phyloP scores from a whole-genome alignment of 1,284 basidiomycete species.

The Puccinia triticina region DNA sequence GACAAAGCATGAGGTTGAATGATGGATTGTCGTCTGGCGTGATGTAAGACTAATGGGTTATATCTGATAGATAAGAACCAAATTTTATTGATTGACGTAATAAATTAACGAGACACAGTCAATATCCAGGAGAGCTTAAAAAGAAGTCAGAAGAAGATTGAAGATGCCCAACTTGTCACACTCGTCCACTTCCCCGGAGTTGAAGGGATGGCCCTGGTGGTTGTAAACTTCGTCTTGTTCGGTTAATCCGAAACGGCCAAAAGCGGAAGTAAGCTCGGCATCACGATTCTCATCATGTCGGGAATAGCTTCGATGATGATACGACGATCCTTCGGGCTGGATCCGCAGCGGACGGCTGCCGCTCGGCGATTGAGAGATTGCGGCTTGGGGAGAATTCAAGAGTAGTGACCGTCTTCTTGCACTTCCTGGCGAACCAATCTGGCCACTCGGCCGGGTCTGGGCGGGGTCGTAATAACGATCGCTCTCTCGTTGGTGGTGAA shows the following conservation, averaged over 20 bases:
- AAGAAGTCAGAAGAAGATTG: neutral
- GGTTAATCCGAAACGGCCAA: neutral
- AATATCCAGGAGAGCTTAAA: neutral
- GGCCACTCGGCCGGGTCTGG: neutral
- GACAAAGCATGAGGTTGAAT: conserved; percentile 1
- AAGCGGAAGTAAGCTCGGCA: neutral
- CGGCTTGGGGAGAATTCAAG: neutral
- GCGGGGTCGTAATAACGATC: neutral
- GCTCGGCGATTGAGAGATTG: neutral
- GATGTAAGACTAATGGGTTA: conserved; percentile 31
- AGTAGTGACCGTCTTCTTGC: conserved; percentile 1
- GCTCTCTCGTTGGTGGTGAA: neutral
- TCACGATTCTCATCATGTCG: conserved; percentile 8
- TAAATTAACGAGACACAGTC: neutral
- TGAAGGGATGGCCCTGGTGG: conserved; percentile 18
- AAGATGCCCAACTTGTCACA: conserved; percentile 22
- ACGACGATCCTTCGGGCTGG: neutral
- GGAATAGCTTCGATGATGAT: conserved; percentile 5
- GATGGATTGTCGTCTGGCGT: conserved; percentile 19
- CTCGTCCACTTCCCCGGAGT: conserved; percentile 16
- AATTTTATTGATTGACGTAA: neutral
- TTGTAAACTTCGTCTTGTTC: neutral
- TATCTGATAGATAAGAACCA: neutral
- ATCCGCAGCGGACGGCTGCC: neutral
- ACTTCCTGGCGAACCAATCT: neutral